These are phyloP conservation scores for Diaporthe batatas DNA, from an alignment of 2,329 filamentous ascomycete species.

Conservation along the genomic window DNA sequence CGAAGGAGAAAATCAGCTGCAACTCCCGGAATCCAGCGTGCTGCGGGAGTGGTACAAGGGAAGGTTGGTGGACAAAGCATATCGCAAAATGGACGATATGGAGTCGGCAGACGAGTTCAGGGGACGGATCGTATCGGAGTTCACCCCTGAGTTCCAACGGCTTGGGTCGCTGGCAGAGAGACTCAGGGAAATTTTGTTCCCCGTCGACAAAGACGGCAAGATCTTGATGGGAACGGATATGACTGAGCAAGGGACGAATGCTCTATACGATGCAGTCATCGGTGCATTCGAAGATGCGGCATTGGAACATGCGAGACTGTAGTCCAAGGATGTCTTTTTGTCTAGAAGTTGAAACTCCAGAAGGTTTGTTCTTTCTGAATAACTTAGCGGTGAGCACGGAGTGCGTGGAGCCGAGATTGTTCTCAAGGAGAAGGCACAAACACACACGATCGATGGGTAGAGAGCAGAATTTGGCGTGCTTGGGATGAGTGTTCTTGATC, in stretches of 20 bases:
- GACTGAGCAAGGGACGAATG: background rate
- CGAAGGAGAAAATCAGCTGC: background rate
- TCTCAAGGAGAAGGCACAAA: too few species aligned
- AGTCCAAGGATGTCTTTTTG: background rate
- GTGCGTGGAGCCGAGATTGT: too few species aligned
- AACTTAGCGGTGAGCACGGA: too few species aligned
- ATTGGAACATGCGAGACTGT: conserved; percentile 10
- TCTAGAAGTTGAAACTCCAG: background rate
- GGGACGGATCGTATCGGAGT: conserved; percentile 6
- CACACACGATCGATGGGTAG: too few species aligned
- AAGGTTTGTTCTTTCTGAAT: too few species aligned
- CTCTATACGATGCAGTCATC: conserved; percentile 9
- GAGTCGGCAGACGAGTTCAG: background rate
- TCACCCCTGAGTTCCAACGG: conserved; percentile 1
- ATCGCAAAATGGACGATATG: conserved; percentile 11
- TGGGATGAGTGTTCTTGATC: too few species aligned
- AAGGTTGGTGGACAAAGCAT: background rate
- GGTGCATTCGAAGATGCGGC: conserved; percentile 9
- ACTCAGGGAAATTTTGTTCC: background rate
- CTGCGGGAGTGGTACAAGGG: conserved; percentile 9
- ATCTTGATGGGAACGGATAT: background rate
- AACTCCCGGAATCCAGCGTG: background rate
- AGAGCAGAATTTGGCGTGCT: too few species aligned
- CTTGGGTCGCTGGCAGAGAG: conserved; percentile 1
- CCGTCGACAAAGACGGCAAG: background rate